These are phyloP conservation scores for Corynespora cassiicola DNA, from an alignment of 2,329 filamentous ascomycete species.

Conservation along the genomic window DNA sequence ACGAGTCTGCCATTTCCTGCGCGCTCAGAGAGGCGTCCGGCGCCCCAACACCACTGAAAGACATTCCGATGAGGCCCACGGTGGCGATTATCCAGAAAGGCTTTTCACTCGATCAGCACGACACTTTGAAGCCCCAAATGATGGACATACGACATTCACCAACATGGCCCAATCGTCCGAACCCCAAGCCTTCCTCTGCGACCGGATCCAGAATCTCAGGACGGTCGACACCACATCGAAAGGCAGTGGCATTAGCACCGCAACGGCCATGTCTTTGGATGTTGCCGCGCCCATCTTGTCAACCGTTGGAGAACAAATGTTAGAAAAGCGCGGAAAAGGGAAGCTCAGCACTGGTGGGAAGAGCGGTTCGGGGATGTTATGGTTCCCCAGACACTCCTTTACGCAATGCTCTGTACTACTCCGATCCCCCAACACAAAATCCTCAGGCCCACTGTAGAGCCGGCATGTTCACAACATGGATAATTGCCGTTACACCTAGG, in stretches of 20 bases:
- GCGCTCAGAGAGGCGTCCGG: slow-evolving; percentile 11
- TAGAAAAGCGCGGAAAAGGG: neutral
- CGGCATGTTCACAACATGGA: too few species aligned
- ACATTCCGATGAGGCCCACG: slow-evolving; percentile 15
- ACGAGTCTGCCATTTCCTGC: slow-evolving; percentile 10
- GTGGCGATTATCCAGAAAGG: slow-evolving; percentile 13
- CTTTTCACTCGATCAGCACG: slow-evolving; percentile 7
- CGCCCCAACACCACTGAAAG: slow-evolving; percentile 16
- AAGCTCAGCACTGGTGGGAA: too few species aligned
- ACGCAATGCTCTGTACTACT: too few species aligned
- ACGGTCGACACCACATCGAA: slow-evolving; percentile 15
- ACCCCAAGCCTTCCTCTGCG: slow-evolving; percentile 18
- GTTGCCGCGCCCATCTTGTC: slow-evolving; percentile 14
- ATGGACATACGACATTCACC: slow-evolving; percentile 12
- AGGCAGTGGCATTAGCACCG: slow-evolving; percentile 11
- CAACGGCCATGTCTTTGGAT: slow-evolving; percentile 18
- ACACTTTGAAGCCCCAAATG: too few species aligned
- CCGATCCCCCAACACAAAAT: too few species aligned
- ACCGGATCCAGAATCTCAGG: slow-evolving; percentile 15
- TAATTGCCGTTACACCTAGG: too few species aligned
- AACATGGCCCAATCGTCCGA: slow-evolving; percentile 20
- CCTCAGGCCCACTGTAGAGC: too few species aligned
- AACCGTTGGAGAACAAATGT: neutral
- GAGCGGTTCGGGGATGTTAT: too few species aligned
- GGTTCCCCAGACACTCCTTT: too few species aligned